Evolutionary conservation across 163 green algal species (phyloP).

Genomic region (Volvox carteri): DNA sequence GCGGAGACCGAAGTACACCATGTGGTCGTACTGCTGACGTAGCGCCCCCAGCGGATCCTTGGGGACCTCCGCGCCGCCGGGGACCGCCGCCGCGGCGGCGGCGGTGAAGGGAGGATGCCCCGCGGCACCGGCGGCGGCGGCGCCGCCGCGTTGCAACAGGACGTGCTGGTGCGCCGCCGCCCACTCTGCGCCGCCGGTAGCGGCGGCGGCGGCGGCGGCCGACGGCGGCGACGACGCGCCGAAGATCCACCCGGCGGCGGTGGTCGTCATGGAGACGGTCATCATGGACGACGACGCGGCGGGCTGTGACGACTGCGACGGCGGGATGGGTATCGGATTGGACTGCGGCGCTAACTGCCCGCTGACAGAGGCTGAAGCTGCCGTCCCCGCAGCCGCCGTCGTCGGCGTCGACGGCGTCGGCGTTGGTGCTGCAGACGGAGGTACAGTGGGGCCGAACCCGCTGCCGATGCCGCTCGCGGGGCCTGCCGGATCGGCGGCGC

Average conservation of each 20-base stretch:
- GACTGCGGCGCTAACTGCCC: neutral
- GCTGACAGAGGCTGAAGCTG: neutral
- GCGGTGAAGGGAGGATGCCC: no score
- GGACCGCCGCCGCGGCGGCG: neutral
- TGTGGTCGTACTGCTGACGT: slow-evolving; percentile 50
- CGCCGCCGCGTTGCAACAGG: slow-evolving; percentile 30
- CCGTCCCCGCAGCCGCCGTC: neutral
- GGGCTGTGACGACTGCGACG: neutral
- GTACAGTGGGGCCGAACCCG: no score
- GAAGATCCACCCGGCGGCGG: slow-evolving; percentile 33
- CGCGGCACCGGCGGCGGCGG: neutral
- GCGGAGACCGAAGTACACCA: slow-evolving; percentile 38
- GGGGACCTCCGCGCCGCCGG: slow-evolving; percentile 43
- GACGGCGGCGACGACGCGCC: slow-evolving; percentile 20
- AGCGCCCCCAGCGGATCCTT: slow-evolving; percentile 42
- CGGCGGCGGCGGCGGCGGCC: neutral
- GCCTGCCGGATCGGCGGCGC: neutral
- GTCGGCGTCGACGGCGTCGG: neutral
- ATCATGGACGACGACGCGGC: neutral
- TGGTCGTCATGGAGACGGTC: neutral
- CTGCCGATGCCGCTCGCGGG: neutral
- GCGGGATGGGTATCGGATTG: neutral
- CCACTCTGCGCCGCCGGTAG: slow-evolving; percentile 6
- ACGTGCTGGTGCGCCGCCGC: neutral
- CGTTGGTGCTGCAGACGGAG: neutral